These are phyloP conservation scores for Komagataella pseudopastoris DNA, from an alignment of 805 yeast genomes.

Conservation along the genomic window DNA sequence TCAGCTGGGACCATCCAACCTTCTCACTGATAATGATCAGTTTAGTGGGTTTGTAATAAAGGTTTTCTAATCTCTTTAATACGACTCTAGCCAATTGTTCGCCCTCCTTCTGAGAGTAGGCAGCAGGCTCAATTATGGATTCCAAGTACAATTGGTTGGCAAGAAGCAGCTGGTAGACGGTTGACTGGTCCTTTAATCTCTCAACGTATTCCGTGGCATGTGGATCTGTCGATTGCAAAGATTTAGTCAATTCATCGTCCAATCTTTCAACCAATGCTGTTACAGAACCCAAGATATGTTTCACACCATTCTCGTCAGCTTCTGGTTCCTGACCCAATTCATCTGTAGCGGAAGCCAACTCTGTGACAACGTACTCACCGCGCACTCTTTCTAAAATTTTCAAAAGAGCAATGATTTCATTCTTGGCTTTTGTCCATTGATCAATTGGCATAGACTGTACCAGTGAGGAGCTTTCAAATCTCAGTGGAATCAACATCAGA, in stretches of 20 bases:
- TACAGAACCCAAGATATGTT: slow-evolving; percentile 71
- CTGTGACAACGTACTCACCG: slow-evolving; percentile 53
- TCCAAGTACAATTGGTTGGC: slow-evolving; percentile 84
- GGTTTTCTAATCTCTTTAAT: slow-evolving; percentile 77
- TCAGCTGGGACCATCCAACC: slow-evolving; percentile 56
- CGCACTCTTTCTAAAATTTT: slow-evolving; percentile 52
- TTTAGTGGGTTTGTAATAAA: slow-evolving; percentile 80
- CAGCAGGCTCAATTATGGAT: slow-evolving; percentile 31
- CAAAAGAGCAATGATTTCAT: slow-evolving; percentile 50
- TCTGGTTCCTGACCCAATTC: slow-evolving; percentile 65
- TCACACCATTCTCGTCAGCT: slow-evolving; percentile 51
- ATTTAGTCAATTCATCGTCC: slow-evolving; percentile 86
- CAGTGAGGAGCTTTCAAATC: slow-evolving; percentile 68
- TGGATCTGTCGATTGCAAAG: slow-evolving; percentile 83
- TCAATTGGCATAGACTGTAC: slow-evolving; percentile 63
- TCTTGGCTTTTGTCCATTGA: slow-evolving; percentile 64
- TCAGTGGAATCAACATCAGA: slow-evolving; percentile 71
- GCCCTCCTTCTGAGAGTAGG: slow-evolving; percentile 27
- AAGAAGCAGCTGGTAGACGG: slow-evolving; percentile 61
- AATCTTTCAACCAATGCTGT: slow-evolving; percentile 82
- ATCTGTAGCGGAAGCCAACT: slow-evolving; percentile 55
- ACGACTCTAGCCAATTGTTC: slow-evolving; percentile 63
- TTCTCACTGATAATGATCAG: slow-evolving; percentile 59
- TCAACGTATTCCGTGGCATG: slow-evolving; percentile 89
- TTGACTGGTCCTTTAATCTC: slow-evolving; percentile 78